A percentile compares a stretch with the other conserved stretches of the same genome.
phyloP scores from a whole-genome alignment of 257 asterid genomes.

The Ocimum tenuiflorum region DNA sequence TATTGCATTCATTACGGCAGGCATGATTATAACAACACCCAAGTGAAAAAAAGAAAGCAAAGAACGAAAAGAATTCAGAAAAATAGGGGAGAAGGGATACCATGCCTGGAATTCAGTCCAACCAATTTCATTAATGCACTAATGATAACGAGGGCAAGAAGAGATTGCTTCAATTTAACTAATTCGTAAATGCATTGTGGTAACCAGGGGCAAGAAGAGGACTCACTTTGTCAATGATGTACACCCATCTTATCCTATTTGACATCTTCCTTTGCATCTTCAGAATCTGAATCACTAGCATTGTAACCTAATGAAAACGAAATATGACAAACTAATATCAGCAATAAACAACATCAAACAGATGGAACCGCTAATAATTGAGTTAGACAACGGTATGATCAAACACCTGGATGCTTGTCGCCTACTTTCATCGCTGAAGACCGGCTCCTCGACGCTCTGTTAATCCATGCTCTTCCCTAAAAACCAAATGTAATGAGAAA shows the following conservation, averaged over 20 bases:
- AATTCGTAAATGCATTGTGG: background rate
- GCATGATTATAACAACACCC: background rate
- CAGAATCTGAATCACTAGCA: slow-evolving; percentile 93
- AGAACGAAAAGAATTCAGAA: background rate
- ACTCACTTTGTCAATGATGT: slow-evolving; percentile 33
- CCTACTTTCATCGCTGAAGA: slow-evolving; percentile 76
- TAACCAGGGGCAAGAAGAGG: slow-evolving; percentile 15
- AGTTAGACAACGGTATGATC: background rate
- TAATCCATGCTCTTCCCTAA: slow-evolving; percentile 81
- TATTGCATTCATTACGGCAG: background rate
- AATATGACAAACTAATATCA: background rate
- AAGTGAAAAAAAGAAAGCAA: background rate
- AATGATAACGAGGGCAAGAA: slow-evolving; percentile 1
- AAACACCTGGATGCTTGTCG: slow-evolving; percentile 87
- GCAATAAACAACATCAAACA: background rate
- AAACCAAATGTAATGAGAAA: slow-evolving; percentile 19
- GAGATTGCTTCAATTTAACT: background rate
- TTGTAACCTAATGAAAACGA: slow-evolving; percentile 51
- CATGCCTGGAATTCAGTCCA: background rate
- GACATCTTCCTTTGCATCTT: slow-evolving; percentile 34
- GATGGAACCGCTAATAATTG: background rate
- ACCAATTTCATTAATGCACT: background rate
- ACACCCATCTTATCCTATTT: slow-evolving; percentile 30
- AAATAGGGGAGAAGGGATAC: background rate
- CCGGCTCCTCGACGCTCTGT: slow-evolving; percentile 61